Conservation (phyloP, 768 basidiomycete genomes). For the Strobilomyces dryophilus region DNA sequence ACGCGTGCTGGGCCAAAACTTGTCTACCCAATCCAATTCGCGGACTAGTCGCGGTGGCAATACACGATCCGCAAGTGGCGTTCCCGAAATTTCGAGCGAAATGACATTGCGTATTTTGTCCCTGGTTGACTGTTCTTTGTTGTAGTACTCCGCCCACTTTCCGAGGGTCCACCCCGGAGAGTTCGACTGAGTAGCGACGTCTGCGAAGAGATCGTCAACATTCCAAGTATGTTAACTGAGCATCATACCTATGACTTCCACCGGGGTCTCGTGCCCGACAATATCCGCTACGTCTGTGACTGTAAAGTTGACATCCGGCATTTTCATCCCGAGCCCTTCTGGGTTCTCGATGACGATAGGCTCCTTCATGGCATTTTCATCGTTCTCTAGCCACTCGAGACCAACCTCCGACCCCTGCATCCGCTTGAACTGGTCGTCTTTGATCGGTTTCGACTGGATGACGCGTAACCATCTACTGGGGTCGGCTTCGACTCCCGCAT, state of each 20-base stretch:
- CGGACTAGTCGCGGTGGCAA: conserved; percentile 79
- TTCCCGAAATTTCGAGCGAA: conserved; percentile 89
- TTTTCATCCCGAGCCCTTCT: conserved; percentile 85
- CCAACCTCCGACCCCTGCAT: conserved; percentile 67
- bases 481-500: conserved; percentile 61
- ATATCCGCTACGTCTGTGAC: conserved; percentile 78
- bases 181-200: conserved; percentile 86
- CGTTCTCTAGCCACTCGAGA: conserved; percentile 69
- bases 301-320: conserved; percentile 69
- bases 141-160: conserved; percentile 88
- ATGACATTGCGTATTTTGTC: conserved; percentile 96
- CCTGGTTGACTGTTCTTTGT: conserved; percentile 57
- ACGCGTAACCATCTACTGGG: conserved; percentile 60
- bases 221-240: not conserved
- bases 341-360: conserved; percentile 77
- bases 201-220: conserved; percentile 33
- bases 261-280: conserved; percentile 71
- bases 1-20: conserved; percentile 82
- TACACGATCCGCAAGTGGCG: conserved; percentile 72
- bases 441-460: conserved; percentile 63
- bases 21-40: conserved; percentile 96
- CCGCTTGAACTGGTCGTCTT: conserved; percentile 57
- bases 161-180: conserved; percentile 85
- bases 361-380: conserved; percentile 71
- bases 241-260: conserved; percentile 86